phyloP scores from a whole-genome alignment of 495 filamentous ascomycete genomes.

The Lasiosphaeris hirsuta region DNA sequence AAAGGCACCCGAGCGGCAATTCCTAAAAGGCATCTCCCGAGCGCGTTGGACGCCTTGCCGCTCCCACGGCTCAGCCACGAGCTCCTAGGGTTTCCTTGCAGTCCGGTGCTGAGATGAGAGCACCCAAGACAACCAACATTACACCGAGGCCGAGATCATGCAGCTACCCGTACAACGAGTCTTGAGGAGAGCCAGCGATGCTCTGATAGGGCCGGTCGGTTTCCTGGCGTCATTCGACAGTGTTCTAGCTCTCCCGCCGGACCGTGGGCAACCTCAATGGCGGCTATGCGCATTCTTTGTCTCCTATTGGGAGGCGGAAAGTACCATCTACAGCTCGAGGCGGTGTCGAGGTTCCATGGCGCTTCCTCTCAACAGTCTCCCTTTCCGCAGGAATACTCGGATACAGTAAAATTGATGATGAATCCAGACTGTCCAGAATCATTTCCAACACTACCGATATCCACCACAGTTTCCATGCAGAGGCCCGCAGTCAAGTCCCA shows the following conservation, averaged over 20 bases:
- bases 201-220: constrained; percentile 14
- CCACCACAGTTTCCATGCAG: constrained; percentile 1
- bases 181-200: background rate
- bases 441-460: too few relatives aligned
- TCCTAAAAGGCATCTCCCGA: constrained; percentile 10
- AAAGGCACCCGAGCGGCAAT: background rate
- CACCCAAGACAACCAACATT: constrained; percentile 4
- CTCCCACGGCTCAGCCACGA: background rate
- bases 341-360: too few relatives aligned
- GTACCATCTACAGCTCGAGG: too few relatives aligned
- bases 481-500: constrained; percentile 11
- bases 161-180: constrained; percentile 16
- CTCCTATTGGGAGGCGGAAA: too few relatives aligned
- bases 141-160: constrained; percentile 17
- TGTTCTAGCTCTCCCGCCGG: too few relatives aligned
- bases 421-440: too few relatives aligned
- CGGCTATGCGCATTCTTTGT: too few relatives aligned
- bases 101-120: background rate
- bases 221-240: background rate
- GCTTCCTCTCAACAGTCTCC: too few relatives aligned
- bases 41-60: constrained; percentile 18
- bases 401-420: too few relatives aligned
- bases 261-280: too few relatives aligned
- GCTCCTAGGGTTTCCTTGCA: background rate
- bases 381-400: too few relatives aligned